phyloP scores from a whole-genome alignment of 2,329 filamentous ascomycete genomes.

The Ophiocordyceps polyrhachis-furcata region DNA sequence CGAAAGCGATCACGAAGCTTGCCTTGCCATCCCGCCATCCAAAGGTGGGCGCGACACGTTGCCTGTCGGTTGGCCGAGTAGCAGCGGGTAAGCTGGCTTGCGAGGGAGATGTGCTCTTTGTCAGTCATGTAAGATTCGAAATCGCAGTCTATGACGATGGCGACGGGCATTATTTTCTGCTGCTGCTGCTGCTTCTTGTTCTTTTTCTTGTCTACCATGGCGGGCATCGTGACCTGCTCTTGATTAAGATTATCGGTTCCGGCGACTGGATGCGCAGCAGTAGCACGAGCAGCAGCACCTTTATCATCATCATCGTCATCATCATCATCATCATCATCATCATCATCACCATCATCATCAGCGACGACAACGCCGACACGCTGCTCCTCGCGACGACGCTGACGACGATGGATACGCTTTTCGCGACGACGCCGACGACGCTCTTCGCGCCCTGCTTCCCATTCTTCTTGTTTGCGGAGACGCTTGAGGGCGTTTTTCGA shows the following conservation, averaged over 20 bases:
- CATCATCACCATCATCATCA: constrained; percentile 20
- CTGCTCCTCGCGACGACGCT: constrained; percentile 26
- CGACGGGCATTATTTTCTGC: constrained; percentile 39
- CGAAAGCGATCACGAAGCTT: constrained; percentile 64
- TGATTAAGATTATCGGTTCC: no score
- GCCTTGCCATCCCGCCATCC: constrained; percentile 61
- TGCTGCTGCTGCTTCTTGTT: constrained; percentile 20
- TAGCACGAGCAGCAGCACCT: no score
- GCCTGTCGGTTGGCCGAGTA: constrained; percentile 75
- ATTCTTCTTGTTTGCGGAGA: constrained; percentile 48
- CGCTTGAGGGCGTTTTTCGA: constrained; percentile 85
- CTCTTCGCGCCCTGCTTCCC: constrained; percentile 52
- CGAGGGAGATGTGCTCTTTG: constrained; percentile 67
- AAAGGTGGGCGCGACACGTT: constrained; percentile 49
- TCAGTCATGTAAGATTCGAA: constrained; percentile 84
- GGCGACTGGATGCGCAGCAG: no score
- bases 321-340: no score
- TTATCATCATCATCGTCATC: constrained; percentile 12
- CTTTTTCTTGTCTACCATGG: not conserved
- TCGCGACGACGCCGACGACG: constrained; percentile 36
- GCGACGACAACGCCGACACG: constrained; percentile 29
- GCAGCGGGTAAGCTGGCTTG: constrained; percentile 64
- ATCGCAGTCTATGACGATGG: constrained; percentile 75
- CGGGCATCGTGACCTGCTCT: not conserved
- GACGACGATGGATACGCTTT: constrained; percentile 28